A percentile compares a stretch with the other conserved stretches of the same genome.
Conservation (phyloP, 2,329 filamentous ascomycete species). For the Podosphaera aphanis region DNA sequence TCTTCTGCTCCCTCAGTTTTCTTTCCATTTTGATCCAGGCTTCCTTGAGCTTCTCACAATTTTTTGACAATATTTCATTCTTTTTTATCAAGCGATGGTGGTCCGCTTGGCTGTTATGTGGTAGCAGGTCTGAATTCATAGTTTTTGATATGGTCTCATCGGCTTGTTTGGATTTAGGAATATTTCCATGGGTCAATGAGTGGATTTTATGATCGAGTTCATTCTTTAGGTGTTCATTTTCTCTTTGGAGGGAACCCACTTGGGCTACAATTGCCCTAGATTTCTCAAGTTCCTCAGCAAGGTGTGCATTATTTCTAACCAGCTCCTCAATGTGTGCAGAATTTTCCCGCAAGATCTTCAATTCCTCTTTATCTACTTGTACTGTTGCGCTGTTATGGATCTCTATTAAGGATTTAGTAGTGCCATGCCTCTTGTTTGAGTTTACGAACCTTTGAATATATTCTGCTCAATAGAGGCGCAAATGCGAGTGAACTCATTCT, state of each 20-base stretch:
- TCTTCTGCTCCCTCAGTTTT: slow-evolving; percentile 4
- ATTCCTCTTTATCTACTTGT: slow-evolving; percentile 6
- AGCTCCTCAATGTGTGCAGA: slow-evolving; percentile 5
- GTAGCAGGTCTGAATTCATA: neutral
- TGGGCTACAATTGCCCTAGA: slow-evolving; percentile 3
- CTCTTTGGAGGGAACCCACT: slow-evolving; percentile 8
- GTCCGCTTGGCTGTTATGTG: slow-evolving; percentile 2
- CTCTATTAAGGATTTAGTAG: slow-evolving; percentile 5
- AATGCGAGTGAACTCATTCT: slow-evolving; percentile 8
- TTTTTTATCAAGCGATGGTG: slow-evolving; percentile 6
- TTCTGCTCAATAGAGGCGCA: slow-evolving; percentile 9
- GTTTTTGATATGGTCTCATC: neutral
- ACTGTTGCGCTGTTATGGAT: slow-evolving; percentile 5
- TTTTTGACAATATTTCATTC: slow-evolving; percentile 7
- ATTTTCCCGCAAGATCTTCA: slow-evolving; percentile 4
- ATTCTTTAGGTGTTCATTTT: slow-evolving; percentile 9
- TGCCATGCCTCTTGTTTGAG: neutral
- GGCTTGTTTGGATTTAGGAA: too few relatives aligned
- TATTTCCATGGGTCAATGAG: neutral
- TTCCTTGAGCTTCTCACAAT: slow-evolving; percentile 3
- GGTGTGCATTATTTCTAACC: slow-evolving; percentile 4
- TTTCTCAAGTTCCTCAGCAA: slow-evolving; percentile 8
- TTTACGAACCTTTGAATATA: slow-evolving; percentile 7
- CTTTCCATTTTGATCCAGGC: slow-evolving; percentile 4
- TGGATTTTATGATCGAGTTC: slow-evolving; percentile 4